A percentile compares a stretch with the other conserved stretches of the same genome.
Evolutionary conservation across 495 filamentous ascomycete species (phyloP).

Genomic region (Penicillium crystallinum): DNA sequence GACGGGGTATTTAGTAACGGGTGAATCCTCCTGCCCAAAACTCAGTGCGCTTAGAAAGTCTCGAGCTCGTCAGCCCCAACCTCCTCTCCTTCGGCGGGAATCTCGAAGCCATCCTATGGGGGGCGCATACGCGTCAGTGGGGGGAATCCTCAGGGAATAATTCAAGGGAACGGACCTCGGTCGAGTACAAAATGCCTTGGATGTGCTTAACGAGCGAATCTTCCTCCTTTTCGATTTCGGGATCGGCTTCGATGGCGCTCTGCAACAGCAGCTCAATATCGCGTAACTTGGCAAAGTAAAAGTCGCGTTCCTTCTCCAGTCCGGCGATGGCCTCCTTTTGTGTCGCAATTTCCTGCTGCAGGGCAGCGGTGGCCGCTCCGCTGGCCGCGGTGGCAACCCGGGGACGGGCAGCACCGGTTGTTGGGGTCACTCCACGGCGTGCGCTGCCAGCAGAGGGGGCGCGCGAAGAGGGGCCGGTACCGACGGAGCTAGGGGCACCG

Average conservation of each 20-base stretch:
- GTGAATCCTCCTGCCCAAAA: constrained; percentile 9
- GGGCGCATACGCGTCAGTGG: constrained; percentile 5
- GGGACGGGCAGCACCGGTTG: constrained; percentile 50
- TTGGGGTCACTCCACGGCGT: constrained; percentile 69
- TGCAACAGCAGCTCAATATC: constrained; percentile 95
- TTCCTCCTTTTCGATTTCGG: constrained; percentile 87
- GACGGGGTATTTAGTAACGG: constrained; percentile 24
- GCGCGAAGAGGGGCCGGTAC: constrained; percentile 33
- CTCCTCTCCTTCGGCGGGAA: constrained; percentile 37
- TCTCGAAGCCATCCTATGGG: constrained; percentile 52
- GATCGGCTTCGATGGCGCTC: constrained; percentile 82
- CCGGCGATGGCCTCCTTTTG: constrained; percentile 84
- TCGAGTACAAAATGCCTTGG: constrained; percentile 94
- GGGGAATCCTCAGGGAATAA: neutral
- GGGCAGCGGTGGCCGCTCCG: constrained; percentile 55
- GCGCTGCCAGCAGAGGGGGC: constrained; percentile 21
- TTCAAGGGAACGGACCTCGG: constrained; percentile 56
- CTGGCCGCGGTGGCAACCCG: constrained; percentile 46
- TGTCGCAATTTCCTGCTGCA: constrained; percentile 74
- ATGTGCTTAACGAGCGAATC: constrained; percentile 88
- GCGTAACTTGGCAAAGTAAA: constrained; percentile 96
- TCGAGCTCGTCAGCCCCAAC: constrained; percentile 41
- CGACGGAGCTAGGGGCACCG: constrained; percentile 44
- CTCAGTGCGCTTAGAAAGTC: constrained; percentile 38
- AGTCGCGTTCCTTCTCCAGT: constrained; percentile 89